These are phyloP conservation scores for Metschnikowia amazonensis DNA, from an alignment of 805 yeast genomes.

Conservation along the genomic window DNA sequence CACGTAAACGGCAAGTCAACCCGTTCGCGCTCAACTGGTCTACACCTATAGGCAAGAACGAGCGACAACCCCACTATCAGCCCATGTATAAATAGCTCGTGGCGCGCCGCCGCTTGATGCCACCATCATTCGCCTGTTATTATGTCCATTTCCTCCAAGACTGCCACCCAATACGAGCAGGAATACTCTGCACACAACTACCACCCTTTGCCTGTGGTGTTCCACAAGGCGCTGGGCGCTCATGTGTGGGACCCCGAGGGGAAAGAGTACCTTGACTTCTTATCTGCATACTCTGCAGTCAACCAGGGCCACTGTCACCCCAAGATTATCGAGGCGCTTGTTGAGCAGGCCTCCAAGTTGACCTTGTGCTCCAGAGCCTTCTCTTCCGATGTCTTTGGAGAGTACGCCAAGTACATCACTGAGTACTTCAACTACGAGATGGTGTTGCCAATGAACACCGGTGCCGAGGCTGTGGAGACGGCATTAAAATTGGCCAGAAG, in stretches of 20 bases:
- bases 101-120: neutral
- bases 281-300: conserved; percentile 94
- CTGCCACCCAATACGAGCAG: conserved; percentile 66
- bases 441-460: conserved; percentile 97
- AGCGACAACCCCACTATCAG: conserved; percentile 16
- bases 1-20: conserved; percentile 13
- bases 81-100: conserved; percentile 8
- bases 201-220: conserved; percentile 94
- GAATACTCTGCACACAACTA: conserved; percentile 93
- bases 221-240: conserved; percentile 82
- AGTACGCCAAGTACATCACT: conserved; percentile 81
- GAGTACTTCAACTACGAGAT: conserved; percentile 87
- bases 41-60: conserved; percentile 21
- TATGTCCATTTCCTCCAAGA: conserved; percentile 49
- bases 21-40: conserved; percentile 8
- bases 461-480: conserved; percentile 98
- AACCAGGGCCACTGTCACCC: conserved; percentile 99
- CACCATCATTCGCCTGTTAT: neutral
- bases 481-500: conserved; percentile 91
- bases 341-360: conserved; percentile 79
- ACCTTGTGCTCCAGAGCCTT: conserved; percentile 92
- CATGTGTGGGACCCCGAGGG: conserved; percentile 99
- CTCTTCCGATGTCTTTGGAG: conserved; percentile 82
- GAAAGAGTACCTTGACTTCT: conserved; percentile 84
- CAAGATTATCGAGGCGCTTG: conserved; percentile 75